A percentile compares a stretch with the other conserved stretches of the same genome.
Evolutionary conservation across 495 filamentous ascomycete species (phyloP).

Genomic region (Neurospora sp.): DNA sequence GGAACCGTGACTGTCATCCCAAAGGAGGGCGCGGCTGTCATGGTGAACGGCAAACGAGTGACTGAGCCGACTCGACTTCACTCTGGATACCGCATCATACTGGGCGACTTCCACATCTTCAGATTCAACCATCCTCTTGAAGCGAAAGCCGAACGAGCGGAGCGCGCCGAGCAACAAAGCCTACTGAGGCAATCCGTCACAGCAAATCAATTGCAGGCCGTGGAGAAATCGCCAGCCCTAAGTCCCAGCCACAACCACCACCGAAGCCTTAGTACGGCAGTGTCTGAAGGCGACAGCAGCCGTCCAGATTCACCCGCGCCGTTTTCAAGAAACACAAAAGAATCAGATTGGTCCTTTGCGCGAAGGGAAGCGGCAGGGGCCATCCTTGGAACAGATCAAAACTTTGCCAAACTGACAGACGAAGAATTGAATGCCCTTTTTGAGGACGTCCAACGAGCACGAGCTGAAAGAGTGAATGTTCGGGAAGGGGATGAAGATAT

Average conservation of each 20-base stretch:
- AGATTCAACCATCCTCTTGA: constrained; percentile 97
- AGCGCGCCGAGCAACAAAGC: constrained; percentile 50
- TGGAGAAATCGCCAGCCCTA: constrained; percentile 40
- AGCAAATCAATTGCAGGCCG: constrained; percentile 58
- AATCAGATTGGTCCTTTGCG: constrained; percentile 95
- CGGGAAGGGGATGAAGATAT: constrained; percentile 77
- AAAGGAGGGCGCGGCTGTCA: constrained; percentile 80
- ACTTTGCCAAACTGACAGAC: constrained; percentile 78
- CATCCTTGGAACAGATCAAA: constrained; percentile 84
- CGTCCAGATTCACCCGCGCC: constrained; percentile 74
- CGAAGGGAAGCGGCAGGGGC: constrained; percentile 84
- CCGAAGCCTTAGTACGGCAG: constrained; percentile 61
- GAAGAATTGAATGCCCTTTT: constrained; percentile 92
- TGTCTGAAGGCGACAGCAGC: constrained; percentile 54
- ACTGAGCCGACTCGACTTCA: constrained; percentile 72
- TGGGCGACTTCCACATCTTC: constrained; percentile 99
- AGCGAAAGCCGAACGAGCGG: constrained; percentile 83
- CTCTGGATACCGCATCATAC: constrained; percentile 88
- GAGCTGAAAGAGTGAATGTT: constrained; percentile 68
- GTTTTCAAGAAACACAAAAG: constrained; percentile 52
- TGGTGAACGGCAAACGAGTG: constrained; percentile 92
- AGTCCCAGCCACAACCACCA: constrained; percentile 67
- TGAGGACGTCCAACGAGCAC: constrained; percentile 83
- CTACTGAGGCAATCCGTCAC: constrained; percentile 82
- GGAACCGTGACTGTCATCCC: constrained; percentile 85